Base-by-base conservation (phyloP, 2,329 filamentous ascomycete species). In the Coniochaeta prunicola region DNA sequence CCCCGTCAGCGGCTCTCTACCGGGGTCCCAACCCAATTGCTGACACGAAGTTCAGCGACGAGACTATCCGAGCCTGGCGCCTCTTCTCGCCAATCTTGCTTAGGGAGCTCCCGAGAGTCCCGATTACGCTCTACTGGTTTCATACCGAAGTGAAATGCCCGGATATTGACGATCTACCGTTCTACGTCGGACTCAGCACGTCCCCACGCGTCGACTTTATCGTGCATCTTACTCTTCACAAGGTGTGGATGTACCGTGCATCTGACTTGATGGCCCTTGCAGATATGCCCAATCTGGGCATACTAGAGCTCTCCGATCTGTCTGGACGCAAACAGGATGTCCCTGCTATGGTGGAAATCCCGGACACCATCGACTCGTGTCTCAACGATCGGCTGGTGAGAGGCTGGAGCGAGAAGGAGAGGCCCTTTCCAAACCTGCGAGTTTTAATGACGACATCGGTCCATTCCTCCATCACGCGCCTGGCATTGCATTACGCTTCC, bases 371-470 rank as follows among this genome's bases (percentile, higher is more conserved):
- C 28, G 30, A 24, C 30, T 55, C 53, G 30, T 2, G 13, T 6
- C 30, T 81, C 6, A 77, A 64, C 40, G 79, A 83, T 61, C 70
- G 76, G 7, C 68, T 82, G 2, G 58, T 82, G 21, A 71, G 74
- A 34, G 74, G 74, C 24, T 82, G 79, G 78, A 71, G 74, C 0
- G 70, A 74, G 53, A 68, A 68, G 36, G 62, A 69, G 0, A 64
- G 71, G 9, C 71, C 78, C 0, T 83, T 83, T 36, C 78, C 79
- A 0, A 50, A 74, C 4, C 70, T 83, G 45, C 72, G 79, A 4
- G 67, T 82, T 17, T 65, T 83, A 45, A 72, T 55, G 30, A 73
- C 82, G 15, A 76, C 73, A 0, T 77, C 77, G 0, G 63, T 68
- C 6, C 63, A 69, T 6, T 79, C 76, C 0, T 34, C 53, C 28